Percentiles rank a stretch among this genome's conserved stretches.
Conservation (phyloP, 2,329 filamentous ascomycete species). For the Cladosporium sp. region DNA sequence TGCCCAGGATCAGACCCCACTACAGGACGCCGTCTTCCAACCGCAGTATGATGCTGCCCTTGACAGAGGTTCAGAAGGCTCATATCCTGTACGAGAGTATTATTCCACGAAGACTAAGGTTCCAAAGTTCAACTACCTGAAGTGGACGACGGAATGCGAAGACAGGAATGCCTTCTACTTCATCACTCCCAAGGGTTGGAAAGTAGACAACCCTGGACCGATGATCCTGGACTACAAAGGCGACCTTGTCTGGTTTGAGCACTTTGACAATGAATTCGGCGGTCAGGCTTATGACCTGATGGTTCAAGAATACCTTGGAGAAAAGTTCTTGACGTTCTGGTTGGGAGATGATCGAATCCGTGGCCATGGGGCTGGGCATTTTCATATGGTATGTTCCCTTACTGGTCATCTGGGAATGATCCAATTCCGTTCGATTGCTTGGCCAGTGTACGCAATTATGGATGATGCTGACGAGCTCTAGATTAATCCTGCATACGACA, state of each 20-base stretch:
- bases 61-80: constrained; percentile 28
- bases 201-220: constrained; percentile 27
- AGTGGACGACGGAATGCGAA: constrained; percentile 24
- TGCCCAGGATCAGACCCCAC: constrained; percentile 1
- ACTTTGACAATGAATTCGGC: constrained; percentile 29
- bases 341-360: constrained; percentile 34
- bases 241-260: constrained; percentile 29
- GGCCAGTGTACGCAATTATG: too few relatives aligned
- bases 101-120: constrained; percentile 22
- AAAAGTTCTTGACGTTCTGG: constrained; percentile 38
- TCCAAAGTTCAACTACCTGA: constrained; percentile 26
- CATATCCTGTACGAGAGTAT: constrained; percentile 25
- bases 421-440: too few relatives aligned
- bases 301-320: constrained; percentile 32
- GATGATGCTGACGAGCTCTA: constrained; percentile 11
- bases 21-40: neutral
- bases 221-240: constrained; percentile 30
- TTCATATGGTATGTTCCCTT: constrained; percentile 27
- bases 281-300: constrained; percentile 34
- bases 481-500: constrained; percentile 36
- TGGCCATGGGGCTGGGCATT: constrained; percentile 32
- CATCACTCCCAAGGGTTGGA: constrained; percentile 30
- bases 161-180: constrained; percentile 27
- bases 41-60: constrained; percentile 9
- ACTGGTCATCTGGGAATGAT: too few relatives aligned